Evolutionary conservation across 148 eudicot species (phyloP).

Genomic region (Silene conica): DNA sequence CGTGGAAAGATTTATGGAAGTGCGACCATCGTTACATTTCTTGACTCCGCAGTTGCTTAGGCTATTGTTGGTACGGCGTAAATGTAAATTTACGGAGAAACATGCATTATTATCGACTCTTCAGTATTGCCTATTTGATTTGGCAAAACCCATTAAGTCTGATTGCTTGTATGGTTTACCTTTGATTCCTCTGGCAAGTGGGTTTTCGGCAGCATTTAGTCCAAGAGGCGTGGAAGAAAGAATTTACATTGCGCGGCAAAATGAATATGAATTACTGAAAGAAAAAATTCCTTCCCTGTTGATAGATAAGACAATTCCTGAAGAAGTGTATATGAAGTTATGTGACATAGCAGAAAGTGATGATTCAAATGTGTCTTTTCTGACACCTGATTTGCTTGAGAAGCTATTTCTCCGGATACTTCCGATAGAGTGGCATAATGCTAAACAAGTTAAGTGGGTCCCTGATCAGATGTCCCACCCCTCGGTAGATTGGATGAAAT

Average conservation of each 20-base stretch:
- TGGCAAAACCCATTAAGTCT: constrained; percentile 46
- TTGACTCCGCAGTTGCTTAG: constrained; percentile 87
- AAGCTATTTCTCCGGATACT: constrained; percentile 66
- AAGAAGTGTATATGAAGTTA: constrained; percentile 58
- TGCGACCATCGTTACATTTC: constrained; percentile 75
- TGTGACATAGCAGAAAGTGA: constrained; percentile 71
- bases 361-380: constrained; percentile 67
- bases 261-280: constrained; percentile 80
- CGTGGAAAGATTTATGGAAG: constrained; percentile 74
- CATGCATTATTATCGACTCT: constrained; percentile 68
- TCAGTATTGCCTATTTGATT: constrained; percentile 83
- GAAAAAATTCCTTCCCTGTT: constrained; percentile 72
- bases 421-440: constrained; percentile 85
- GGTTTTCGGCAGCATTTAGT: constrained; percentile 64
- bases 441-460: constrained; percentile 75
- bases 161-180: constrained; percentile 74
- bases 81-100: constrained; percentile 69
- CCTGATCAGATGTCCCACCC: constrained; percentile 79
- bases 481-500: constrained; percentile 78
- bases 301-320: constrained; percentile 66
- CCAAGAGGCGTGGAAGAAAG: constrained; percentile 67
- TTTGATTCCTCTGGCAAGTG: constrained; percentile 85
- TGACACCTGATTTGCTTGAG: constrained; percentile 78
- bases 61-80: constrained; percentile 66
- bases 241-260: constrained; percentile 63